phyloP scores from a whole-genome alignment of 306 rosid genomes.

The Pueraria montana region DNA sequence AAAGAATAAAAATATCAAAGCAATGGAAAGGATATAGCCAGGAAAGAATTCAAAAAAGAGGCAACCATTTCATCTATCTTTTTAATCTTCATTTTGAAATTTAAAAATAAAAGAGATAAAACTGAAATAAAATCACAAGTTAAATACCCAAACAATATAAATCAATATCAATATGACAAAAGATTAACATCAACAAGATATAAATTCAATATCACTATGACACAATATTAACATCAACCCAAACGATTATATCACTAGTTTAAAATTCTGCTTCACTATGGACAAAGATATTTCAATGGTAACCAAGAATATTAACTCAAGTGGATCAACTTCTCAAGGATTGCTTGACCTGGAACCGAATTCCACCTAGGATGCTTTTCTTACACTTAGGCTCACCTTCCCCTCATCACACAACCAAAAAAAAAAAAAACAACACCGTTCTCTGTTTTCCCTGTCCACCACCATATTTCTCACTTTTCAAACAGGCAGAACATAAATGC shows the following conservation, averaged over 20 bases:
- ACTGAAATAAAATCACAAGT: slow-evolving; percentile 17
- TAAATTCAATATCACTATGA: background rate
- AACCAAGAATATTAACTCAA: background rate
- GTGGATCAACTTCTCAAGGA: slow-evolving; percentile 1
- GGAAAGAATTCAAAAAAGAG: slow-evolving; percentile 14
- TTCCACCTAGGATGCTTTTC: background rate
- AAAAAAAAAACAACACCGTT: background rate
- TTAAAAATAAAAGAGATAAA: background rate
- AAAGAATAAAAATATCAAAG: too few species aligned
- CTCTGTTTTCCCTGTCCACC: background rate
- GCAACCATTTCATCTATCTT: slow-evolving; percentile 40
- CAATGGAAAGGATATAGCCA: too few species aligned
- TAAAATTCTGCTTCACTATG: background rate
- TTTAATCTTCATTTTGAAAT: slow-evolving; percentile 7
- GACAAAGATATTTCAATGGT: background rate
- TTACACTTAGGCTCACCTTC: background rate
- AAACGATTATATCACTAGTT: background rate
- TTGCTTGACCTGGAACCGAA: background rate
- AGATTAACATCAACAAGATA: background rate
- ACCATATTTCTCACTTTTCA: slow-evolving; percentile 20
- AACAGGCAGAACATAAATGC: slow-evolving; percentile 25
- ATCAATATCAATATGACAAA: background rate
- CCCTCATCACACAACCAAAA: background rate
- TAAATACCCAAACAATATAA: slow-evolving; percentile 4
- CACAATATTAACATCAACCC: background rate